Evolutionary conservation across 164 flowering plant species (phyloP), one percentile per base, ranked within the genome.

Genomic region (Kalanchoe fedtschenkoi): DNA sequence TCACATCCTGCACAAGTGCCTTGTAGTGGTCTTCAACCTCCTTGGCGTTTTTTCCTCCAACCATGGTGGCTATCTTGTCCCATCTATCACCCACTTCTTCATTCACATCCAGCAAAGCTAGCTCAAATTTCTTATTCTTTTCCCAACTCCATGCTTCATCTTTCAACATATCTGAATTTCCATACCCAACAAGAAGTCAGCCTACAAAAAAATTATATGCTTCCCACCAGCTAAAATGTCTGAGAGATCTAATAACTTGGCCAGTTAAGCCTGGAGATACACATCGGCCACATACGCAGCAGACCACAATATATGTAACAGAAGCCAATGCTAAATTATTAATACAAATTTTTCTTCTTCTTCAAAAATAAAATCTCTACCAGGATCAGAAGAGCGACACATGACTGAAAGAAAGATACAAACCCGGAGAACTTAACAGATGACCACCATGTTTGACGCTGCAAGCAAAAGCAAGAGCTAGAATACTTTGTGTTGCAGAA

Each of bases 71-170:
- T 24, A 86, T 77, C 21, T 62, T 61, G 26, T 80, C 74, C 92
- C 92, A 86, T 29, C 88, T 73, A 26, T 75, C 69, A 3, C 88
- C 88, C 43, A 76, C 69, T 22, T 70, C 59, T 43, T 83, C 87
- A 21, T 78, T 83, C 1, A 80, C 84, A 43, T 75, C 76, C 8
- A 88, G 84, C 63, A 86, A 64, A 62, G 88, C 92, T 66, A 82
- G 51, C 71, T 86, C 92, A 70, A 86, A 86, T 77, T 75, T 24
- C 75, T 86, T 83, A 74, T 86, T 86, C 79, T 83, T 87, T 60
- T 84, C 85, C 87, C 88, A 82, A 61, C 81, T 86, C 92, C 92
- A 86, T 11, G 32, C 56, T 51, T 51, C 24, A 65, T 77, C 37
- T 72, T 62, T 46, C 73, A 69, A 35, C 69, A 62, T 47, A 64